Evolutionary conservation across 2,329 filamentous ascomycete genomes (phyloP).

Genomic region (Fusarium cyanostomum): DNA sequence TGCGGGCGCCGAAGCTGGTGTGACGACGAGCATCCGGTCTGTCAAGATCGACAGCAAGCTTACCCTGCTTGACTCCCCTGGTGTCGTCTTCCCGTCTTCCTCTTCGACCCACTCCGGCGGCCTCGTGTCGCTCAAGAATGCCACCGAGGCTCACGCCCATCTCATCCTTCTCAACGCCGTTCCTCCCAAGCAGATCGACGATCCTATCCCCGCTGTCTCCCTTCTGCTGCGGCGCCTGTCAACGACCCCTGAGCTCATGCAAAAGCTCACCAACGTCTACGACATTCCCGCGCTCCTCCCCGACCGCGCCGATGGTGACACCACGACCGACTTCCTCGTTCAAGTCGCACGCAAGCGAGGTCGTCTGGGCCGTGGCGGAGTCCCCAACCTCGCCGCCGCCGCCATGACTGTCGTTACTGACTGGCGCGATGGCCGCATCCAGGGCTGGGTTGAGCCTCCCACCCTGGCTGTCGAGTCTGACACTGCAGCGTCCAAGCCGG

Average conservation of each 20-base stretch:
- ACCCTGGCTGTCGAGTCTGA: constrained; percentile 63
- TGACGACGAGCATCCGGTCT: constrained; percentile 86
- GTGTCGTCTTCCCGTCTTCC: constrained; percentile 88
- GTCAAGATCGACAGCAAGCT: constrained; percentile 96
- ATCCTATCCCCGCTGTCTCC: constrained; percentile 86
- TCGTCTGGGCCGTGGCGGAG: constrained; percentile 84
- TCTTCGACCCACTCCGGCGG: constrained; percentile 50
- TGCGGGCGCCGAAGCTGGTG: constrained; percentile 88
- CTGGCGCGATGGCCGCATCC: constrained; percentile 94
- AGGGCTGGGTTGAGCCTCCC: constrained; percentile 88
- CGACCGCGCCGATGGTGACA: constrained; percentile 72
- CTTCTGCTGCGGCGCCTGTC: constrained; percentile 86
- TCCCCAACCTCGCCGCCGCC: constrained; percentile 87
- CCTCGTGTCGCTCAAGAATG: constrained; percentile 65
- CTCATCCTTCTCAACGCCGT: constrained; percentile 90
- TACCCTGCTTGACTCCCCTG: constrained; percentile 91
- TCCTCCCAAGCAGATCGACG: constrained; percentile 92
- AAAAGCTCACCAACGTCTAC: constrained; percentile 85
- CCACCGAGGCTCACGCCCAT: constrained; percentile 80
- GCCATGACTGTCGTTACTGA: constrained; percentile 96
- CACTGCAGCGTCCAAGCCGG: constrained; percentile 45
- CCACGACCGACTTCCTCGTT: constrained; percentile 89
- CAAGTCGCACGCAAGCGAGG: constrained; percentile 96
- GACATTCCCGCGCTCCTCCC: constrained; percentile 81
- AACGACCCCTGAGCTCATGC: constrained; percentile 74